Evolutionary conservation across 257 asterid genomes (phyloP).

Genomic region (Petunia axillaris): DNA sequence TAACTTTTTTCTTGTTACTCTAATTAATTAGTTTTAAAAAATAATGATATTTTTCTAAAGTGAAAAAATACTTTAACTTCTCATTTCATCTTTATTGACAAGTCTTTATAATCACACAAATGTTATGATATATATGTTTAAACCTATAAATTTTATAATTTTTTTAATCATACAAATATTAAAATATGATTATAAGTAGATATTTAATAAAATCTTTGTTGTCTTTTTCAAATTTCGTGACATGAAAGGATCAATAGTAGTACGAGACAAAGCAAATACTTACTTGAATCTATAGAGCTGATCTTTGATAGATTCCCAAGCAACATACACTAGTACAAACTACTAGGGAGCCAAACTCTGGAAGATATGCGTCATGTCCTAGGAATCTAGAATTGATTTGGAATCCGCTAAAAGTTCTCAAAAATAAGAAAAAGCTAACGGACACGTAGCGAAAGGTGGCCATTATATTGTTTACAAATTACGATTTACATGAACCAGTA

Average conservation of each 20-base stretch:
- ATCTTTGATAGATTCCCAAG: background rate
- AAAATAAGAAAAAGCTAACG: background rate
- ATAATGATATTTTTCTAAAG: too few species aligned
- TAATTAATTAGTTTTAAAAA: too few species aligned
- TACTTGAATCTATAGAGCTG: background rate
- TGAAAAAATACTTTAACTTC: too few species aligned
- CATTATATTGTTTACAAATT: background rate
- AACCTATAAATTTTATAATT: too few species aligned
- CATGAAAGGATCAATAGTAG: background rate
- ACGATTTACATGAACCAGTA: background rate
- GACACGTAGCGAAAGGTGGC: background rate
- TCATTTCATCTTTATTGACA: too few species aligned
- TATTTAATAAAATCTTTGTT: too few species aligned
- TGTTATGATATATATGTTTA: too few species aligned
- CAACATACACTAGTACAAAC: background rate
- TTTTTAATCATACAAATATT: too few species aligned
- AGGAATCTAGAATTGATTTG: constrained; percentile 21
- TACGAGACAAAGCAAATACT: background rate
- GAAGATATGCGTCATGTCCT: background rate
- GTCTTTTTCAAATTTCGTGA: too few species aligned
- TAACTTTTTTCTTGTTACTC: too few species aligned
- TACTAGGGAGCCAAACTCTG: background rate
- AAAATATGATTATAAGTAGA: too few species aligned
- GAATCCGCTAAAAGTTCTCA: background rate
- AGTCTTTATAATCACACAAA: too few species aligned